Evolutionary conservation across 2,329 filamentous ascomycete species (phyloP).

Genomic region (Beauveria asiatica): DNA sequence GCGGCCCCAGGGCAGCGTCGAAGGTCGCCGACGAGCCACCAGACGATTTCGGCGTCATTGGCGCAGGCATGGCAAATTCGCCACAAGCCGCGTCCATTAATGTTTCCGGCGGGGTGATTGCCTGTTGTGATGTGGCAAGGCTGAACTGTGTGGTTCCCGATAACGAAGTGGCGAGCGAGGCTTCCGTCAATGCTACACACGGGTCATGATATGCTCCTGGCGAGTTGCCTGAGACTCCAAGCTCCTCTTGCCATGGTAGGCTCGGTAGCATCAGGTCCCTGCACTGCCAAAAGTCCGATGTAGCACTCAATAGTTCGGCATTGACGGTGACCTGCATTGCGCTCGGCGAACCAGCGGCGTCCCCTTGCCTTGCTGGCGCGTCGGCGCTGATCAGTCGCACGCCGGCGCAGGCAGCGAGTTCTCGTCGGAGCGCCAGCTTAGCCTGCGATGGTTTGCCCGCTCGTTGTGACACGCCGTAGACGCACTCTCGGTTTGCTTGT

Average conservation of each 20-base stretch:
- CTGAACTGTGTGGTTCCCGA: background rate
- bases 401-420: background rate
- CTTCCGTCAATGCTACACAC: background rate
- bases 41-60: background rate
- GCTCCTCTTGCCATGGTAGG: background rate
- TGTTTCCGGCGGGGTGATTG: background rate
- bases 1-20: background rate
- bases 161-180: background rate
- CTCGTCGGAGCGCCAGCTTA: background rate
- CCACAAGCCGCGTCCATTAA: background rate
- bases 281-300: background rate
- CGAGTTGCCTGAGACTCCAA: background rate
- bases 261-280: background rate
- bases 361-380: background rate
- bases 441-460: background rate
- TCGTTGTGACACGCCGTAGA: background rate
- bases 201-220: background rate
- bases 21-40: background rate
- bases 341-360: background rate
- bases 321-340: background rate
- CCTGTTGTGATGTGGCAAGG: background rate
- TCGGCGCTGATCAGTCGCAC: background rate
- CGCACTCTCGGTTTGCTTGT: background rate
- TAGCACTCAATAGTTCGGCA: background rate
- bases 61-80: background rate